Percentiles rank a stretch among this genome's conserved stretches.
Conservation (phyloP, 257 asterid species). For the Echites panduratus region DNA sequence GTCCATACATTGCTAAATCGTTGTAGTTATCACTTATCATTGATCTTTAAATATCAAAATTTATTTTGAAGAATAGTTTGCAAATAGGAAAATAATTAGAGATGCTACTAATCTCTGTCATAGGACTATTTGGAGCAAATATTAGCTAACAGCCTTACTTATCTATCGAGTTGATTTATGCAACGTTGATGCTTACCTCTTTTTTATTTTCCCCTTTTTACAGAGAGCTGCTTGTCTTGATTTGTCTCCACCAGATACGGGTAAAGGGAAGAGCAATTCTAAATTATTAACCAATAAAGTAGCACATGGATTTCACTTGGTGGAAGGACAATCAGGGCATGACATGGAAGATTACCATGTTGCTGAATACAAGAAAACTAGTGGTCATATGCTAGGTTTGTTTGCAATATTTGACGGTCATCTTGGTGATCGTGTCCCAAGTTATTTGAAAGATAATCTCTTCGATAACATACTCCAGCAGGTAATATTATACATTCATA, state of each 20-base stretch:
- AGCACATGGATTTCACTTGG: constrained; percentile 64
- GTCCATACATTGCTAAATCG: neutral
- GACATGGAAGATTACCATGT: constrained; percentile 84
- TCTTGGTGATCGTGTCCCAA: constrained; percentile 69
- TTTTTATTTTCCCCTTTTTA: constrained; percentile 15
- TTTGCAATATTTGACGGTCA: constrained; percentile 79
- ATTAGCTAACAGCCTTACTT: neutral
- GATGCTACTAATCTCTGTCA: neutral
- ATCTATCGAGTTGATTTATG: neutral
- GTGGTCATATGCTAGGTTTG: constrained; percentile 61
- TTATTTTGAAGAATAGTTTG: neutral
- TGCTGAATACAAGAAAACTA: constrained; percentile 54
- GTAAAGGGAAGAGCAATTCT: constrained; percentile 59
- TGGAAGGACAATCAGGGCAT: constrained; percentile 74
- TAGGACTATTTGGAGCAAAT: neutral
- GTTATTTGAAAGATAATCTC: constrained; percentile 56
- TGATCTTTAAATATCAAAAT: neutral
- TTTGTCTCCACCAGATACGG: constrained; percentile 56
- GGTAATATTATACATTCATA: constrained; percentile 28
- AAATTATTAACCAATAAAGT: constrained; percentile 42
- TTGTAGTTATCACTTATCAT: neutral
- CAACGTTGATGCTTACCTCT: neutral
- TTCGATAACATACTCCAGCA: constrained; percentile 63
- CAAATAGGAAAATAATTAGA: neutral
- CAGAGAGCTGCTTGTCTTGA: constrained; percentile 45